A percentile compares a stretch with the other conserved stretches of the same genome.
Conservation (phyloP, 2,329 filamentous ascomycete genomes). For the Scleromitrula shiraiana region DNA sequence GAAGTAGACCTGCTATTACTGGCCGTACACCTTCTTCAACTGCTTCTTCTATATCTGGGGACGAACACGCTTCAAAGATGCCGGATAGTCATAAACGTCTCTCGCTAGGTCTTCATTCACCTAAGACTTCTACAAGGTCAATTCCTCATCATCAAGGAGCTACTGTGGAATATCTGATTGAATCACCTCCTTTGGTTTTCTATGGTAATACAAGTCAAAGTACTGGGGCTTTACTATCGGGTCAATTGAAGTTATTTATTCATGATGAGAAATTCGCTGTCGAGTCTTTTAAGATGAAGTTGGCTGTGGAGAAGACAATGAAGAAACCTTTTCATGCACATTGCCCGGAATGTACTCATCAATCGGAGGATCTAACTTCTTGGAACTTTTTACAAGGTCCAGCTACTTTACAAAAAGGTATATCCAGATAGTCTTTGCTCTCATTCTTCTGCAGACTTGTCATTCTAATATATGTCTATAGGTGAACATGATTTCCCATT, state of each 20-base stretch:
- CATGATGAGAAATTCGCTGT: conserved; percentile 59
- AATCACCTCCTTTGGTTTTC: conserved; percentile 53
- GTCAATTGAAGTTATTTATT: conserved; percentile 68
- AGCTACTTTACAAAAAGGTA: conserved; percentile 43
- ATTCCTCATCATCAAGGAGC: conserved; percentile 18
- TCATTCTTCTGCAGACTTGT: conserved; percentile 1
- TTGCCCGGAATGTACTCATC: conserved; percentile 68
- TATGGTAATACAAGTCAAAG: conserved; percentile 69
- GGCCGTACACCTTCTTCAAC: conserved; percentile 12
- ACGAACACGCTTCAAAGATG: conserved; percentile 16
- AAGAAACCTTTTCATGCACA: conserved; percentile 76
- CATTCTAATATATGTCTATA: conserved; percentile 16
- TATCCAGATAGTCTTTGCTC: conserved; percentile 16
- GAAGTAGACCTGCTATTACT: neutral
- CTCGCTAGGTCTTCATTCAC: conserved; percentile 20
- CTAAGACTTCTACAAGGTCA: conserved; percentile 21
- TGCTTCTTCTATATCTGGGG: conserved; percentile 7
- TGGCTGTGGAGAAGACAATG: conserved; percentile 63
- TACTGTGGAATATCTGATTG: conserved; percentile 43
- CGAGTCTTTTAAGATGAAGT: conserved; percentile 62
- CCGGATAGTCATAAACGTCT: conserved; percentile 24
- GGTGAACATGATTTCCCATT: conserved; percentile 78
- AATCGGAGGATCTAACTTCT: conserved; percentile 64
- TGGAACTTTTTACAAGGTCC: conserved; percentile 68
- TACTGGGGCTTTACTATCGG: conserved; percentile 77